Evolutionary conservation across 208 protist genomes (phyloP).

Genomic region (Leishmania major): DNA sequence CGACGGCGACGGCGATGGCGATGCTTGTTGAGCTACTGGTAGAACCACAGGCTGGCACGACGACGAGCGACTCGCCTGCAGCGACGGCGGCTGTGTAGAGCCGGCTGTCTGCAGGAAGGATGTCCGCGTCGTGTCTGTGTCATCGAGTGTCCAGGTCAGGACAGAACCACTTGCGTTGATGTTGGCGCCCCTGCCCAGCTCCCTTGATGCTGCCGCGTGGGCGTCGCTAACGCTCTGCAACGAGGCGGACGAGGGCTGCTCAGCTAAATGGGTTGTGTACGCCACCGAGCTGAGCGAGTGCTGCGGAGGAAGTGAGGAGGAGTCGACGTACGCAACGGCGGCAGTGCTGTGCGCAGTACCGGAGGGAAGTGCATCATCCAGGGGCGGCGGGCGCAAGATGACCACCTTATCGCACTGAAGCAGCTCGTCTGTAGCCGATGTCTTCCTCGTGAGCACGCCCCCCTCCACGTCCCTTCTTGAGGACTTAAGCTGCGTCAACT

Average conservation of each 20-base stretch:
- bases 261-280: background rate
- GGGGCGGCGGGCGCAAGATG: background rate
- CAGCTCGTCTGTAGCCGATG: background rate
- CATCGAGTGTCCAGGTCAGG: background rate
- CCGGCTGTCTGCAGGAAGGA: slow-evolving; percentile 5
- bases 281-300: background rate
- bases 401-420: background rate
- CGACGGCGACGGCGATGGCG: background rate
- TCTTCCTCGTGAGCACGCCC: background rate
- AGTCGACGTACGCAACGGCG: background rate
- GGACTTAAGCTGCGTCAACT: background rate
- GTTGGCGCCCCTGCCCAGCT: background rate
- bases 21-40: background rate
- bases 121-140: slow-evolving; percentile 7
- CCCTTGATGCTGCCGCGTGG: background rate
- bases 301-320: background rate
- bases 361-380: background rate
- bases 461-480: background rate
- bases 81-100: slow-evolving; percentile 21
- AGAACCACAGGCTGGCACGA: background rate
- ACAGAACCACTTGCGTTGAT: background rate
- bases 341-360: background rate
- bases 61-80: slow-evolving; percentile 8
- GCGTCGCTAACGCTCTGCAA: background rate
- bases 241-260: background rate